Evolutionary conservation across 352 stramenopile genomes (phyloP).

Genomic region (Aphanomyces euteiches): DNA sequence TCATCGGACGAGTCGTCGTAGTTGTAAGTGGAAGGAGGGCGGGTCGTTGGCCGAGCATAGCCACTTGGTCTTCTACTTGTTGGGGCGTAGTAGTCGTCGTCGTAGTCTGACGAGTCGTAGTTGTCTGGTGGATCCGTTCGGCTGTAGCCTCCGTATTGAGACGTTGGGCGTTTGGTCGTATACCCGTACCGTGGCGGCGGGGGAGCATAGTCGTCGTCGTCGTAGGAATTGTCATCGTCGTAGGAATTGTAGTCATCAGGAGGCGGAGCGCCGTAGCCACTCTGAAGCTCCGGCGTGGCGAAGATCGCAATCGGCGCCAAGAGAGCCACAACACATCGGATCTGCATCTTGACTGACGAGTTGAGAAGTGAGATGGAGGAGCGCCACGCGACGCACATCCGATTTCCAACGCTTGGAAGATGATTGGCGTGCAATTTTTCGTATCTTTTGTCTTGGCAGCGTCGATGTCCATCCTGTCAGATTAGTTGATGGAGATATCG

Average conservation of each 20-base stretch:
- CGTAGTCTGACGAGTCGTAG: no score
- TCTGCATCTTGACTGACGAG: background rate
- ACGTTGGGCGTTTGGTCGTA: background rate
- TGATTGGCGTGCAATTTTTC: constrained; percentile 15
- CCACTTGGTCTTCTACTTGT: no score
- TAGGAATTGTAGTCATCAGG: background rate
- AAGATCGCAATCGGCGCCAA: constrained; percentile 1
- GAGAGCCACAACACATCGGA: background rate
- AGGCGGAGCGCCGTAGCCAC: background rate
- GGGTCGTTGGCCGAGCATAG: no score
- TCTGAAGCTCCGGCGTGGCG: background rate
- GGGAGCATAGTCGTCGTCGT: background rate
- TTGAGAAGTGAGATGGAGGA: background rate
- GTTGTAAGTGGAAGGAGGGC: no score
- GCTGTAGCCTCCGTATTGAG: no score
- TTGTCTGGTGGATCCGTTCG: no score
- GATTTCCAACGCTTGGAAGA: background rate
- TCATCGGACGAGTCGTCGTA: no score
- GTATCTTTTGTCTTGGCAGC: background rate
- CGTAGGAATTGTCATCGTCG: background rate
- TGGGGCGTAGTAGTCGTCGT: no score
- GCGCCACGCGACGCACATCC: background rate
- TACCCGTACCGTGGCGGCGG: background rate
- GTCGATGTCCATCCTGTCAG: no score
- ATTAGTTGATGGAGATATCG: no score